Evolutionary conservation across 768 basidiomycete genomes (phyloP).

Genomic region (Mycena epipterygia): DNA sequence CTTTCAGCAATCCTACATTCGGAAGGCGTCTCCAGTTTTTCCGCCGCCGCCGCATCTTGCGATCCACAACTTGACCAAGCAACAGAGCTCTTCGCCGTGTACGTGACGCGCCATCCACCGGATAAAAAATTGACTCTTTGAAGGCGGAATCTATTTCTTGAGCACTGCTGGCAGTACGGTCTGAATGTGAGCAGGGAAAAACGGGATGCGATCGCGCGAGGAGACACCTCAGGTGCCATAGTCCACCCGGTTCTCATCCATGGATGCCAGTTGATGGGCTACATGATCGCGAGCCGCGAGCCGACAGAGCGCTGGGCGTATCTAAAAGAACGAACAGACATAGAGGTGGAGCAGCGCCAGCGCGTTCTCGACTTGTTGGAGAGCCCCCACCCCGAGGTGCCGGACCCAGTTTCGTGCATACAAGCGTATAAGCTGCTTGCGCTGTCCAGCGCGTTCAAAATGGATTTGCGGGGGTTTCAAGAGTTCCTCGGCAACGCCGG

Average conservation of each 20-base stretch:
- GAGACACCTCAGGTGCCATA: slow-evolving; percentile 13
- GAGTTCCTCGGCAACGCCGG: slow-evolving; percentile 23
- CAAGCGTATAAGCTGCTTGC: slow-evolving; percentile 22
- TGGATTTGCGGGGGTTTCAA: background rate
- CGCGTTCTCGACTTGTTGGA: background rate
- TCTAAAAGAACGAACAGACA: background rate
- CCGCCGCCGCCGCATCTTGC: background rate
- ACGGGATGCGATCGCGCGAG: slow-evolving; percentile 19
- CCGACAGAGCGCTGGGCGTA: background rate
- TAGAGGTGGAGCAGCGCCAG: background rate
- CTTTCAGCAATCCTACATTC: background rate
- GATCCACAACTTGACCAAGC: background rate
- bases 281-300: background rate
- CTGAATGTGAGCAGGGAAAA: slow-evolving; percentile 10
- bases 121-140: background rate
- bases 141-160: slow-evolving; percentile 28
- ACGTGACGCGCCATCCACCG: background rate
- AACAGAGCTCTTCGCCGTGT: background rate
- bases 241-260: slow-evolving; percentile 15
- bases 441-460: background rate
- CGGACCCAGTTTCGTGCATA: slow-evolving; percentile 13
- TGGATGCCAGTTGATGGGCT: slow-evolving; percentile 14
- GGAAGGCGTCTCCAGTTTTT: background rate
- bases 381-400: background rate
- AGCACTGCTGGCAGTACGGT: slow-evolving; percentile 8